A percentile compares a stretch with the other conserved stretches of the same genome.
phyloP scores from a whole-genome alignment of 768 basidiomycete species.

The Mycena rebaudengoi region DNA sequence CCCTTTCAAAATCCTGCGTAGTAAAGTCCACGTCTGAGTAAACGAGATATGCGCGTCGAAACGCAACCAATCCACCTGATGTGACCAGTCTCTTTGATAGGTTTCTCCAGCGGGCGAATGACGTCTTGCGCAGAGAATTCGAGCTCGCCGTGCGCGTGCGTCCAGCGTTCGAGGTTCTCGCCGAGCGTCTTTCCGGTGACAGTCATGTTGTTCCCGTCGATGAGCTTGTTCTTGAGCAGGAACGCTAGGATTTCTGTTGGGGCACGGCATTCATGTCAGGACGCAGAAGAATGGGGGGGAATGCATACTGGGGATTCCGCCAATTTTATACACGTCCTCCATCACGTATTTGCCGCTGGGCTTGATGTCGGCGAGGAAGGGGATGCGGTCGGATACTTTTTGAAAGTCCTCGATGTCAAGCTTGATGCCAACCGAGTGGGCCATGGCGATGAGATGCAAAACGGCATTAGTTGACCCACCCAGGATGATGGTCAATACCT shows the following conservation, averaged over 20 bases:
- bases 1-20: conserved; percentile 81
- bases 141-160: conserved; percentile 79
- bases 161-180: conserved; percentile 94
- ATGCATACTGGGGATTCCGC: conserved; percentile 91
- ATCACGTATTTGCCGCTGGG: conserved; percentile 99
- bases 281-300: conserved; percentile 6
- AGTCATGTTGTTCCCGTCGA: conserved; percentile 91
- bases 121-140: conserved; percentile 78
- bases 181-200: conserved; percentile 91
- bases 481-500: conserved; percentile 96
- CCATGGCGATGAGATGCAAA: conserved; percentile 95
- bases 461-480: conserved; percentile 99
- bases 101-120: conserved; percentile 85
- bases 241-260: conserved; percentile 81
- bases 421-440: conserved; percentile 92
- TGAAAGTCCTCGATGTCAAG: conserved; percentile 95
- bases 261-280: conserved; percentile 3
- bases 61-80: conserved; percentile 70
- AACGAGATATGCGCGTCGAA: conserved; percentile 10
- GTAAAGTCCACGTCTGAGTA: neutral
- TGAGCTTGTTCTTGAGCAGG: conserved; percentile 85
- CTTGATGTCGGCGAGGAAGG: conserved; percentile 96
- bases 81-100: conserved; percentile 91
- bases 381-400: conserved; percentile 87
- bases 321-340: conserved; percentile 96